A percentile compares a stretch with the other conserved stretches of the same genome.
Evolutionary conservation across 257 asterid species (phyloP).

Genomic region (Solanum chilense): DNA sequence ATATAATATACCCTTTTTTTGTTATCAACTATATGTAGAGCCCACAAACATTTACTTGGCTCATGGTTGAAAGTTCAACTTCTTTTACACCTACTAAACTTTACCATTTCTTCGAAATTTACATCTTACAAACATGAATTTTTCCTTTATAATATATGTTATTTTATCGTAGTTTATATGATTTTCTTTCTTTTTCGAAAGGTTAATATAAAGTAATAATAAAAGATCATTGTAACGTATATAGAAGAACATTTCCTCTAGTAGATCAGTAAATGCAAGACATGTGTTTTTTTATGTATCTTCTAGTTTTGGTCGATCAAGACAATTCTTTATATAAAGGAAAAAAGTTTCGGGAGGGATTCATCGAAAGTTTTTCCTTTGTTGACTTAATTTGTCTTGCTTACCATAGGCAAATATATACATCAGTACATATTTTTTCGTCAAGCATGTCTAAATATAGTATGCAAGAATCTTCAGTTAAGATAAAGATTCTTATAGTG

Average conservation of each 20-base stretch:
- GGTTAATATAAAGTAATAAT: background rate
- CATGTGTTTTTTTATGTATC: too few species aligned
- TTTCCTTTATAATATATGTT: background rate
- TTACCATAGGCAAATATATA: background rate
- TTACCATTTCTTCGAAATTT: background rate
- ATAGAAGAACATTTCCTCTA: background rate
- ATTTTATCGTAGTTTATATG: too few species aligned
- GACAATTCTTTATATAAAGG: too few species aligned
- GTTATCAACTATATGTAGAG: background rate
- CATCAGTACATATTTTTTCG: background rate
- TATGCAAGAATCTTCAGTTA: background rate
- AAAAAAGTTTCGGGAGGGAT: too few species aligned
- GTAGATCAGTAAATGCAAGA: background rate
- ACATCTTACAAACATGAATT: background rate
- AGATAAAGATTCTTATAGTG: too few species aligned
- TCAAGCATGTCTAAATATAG: background rate
- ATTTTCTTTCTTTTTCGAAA: too few species aligned
- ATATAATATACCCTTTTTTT: constrained; percentile 6
- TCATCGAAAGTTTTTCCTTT: background rate
- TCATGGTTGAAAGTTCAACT: background rate
- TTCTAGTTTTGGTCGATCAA: too few species aligned
- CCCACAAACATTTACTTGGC: background rate
- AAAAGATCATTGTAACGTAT: too few species aligned
- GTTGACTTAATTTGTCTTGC: background rate
- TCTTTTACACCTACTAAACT: background rate